These are phyloP conservation scores for Colletotrichum zoysiae DNA, from an alignment of 2,329 filamentous ascomycete species.

Conservation along the genomic window DNA sequence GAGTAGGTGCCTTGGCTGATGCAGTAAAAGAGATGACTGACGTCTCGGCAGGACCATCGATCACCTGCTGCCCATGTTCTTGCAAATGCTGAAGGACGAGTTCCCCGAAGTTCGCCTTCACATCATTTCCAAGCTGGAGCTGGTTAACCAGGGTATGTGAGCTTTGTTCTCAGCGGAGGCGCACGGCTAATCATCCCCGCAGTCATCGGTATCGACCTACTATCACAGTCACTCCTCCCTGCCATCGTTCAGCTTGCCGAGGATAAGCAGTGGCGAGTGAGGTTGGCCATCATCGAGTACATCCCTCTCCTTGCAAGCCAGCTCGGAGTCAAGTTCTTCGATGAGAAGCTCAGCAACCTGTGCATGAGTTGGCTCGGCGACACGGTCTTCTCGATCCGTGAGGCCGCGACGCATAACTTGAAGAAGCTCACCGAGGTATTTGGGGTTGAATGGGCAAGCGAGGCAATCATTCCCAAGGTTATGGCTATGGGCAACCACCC, in stretches of 20 bases:
- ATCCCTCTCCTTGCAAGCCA: slow-evolving; percentile 96
- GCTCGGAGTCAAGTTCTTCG: slow-evolving; percentile 96
- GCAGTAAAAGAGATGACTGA: slow-evolving; percentile 15
- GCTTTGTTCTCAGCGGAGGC: neutral
- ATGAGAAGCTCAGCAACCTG: slow-evolving; percentile 93
- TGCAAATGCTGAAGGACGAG: slow-evolving; percentile 99
- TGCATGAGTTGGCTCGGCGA: slow-evolving; percentile 99
- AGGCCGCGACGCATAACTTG: slow-evolving; percentile 96
- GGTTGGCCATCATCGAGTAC: slow-evolving; percentile 98
- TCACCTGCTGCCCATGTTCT: slow-evolving; percentile 97
- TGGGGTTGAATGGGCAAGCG: slow-evolving; percentile 96
- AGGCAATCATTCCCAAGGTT: slow-evolving; percentile 98
- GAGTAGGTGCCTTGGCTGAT: slow-evolving; percentile 74
- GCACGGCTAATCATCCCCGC: slow-evolving; percentile 9
- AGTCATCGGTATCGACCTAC: slow-evolving; percentile 98
- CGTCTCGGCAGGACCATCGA: slow-evolving; percentile 80
- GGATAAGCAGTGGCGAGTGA: slow-evolving; percentile 99
- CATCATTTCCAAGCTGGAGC: slow-evolving; percentile 99
- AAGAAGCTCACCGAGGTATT: slow-evolving; percentile 99
- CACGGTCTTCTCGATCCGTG: slow-evolving; percentile 97
- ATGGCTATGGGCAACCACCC: slow-evolving; percentile 98
- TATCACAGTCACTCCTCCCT: slow-evolving; percentile 95
- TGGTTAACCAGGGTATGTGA: slow-evolving; percentile 88
- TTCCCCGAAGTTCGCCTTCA: slow-evolving; percentile 98
- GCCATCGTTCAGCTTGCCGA: slow-evolving; percentile 98